Conservation (phyloP, 2,329 filamentous ascomycete species). For the Pseudogymnoascus sp. region DNA sequence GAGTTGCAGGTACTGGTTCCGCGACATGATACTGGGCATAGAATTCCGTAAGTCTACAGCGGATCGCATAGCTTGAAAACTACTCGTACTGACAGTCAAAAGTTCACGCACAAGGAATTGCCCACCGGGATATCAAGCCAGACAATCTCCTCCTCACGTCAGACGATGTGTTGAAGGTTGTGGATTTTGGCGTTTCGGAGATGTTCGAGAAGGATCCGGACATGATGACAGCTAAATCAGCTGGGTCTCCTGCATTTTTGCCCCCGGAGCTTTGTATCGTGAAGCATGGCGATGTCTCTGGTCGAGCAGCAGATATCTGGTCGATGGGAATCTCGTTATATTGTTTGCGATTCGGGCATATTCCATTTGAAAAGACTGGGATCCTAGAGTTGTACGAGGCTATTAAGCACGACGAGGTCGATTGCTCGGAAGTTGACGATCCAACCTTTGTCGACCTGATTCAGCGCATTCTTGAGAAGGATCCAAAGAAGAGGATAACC, state of each 20-base stretch:
- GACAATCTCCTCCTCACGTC: conserved; percentile 88
- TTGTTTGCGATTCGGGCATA: conserved; percentile 78
- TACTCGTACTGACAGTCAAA: conserved; percentile 19
- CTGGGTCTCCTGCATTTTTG: conserved; percentile 89
- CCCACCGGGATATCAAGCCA: conserved; percentile 95
- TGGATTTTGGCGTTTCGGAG: conserved; percentile 98
- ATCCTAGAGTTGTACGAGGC: conserved; percentile 85
- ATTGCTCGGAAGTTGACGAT: conserved; percentile 56
- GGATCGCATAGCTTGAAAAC: neutral
- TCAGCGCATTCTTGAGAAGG: conserved; percentile 67
- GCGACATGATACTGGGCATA: conserved; percentile 87
- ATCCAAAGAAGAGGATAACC: conserved; percentile 71
- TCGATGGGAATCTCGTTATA: conserved; percentile 96
- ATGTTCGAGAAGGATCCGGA: conserved; percentile 87
- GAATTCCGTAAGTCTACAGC: conserved; percentile 64
- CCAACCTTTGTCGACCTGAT: conserved; percentile 70
- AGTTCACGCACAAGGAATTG: conserved; percentile 90
- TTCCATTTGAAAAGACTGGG: conserved; percentile 74
- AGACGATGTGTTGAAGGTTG: conserved; percentile 91
- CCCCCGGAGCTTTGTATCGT: conserved; percentile 85
- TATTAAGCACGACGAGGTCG: conserved; percentile 64
- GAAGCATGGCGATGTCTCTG: conserved; percentile 79
- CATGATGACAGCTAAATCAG: conserved; percentile 89
- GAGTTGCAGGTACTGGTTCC: conserved; percentile 82
- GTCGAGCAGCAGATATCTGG: conserved; percentile 91